Evolutionary conservation across 1,139 yeast species (phyloP), one percentile per base, ranked within the genome.

Genomic region (Kodamaea sp.): DNA sequence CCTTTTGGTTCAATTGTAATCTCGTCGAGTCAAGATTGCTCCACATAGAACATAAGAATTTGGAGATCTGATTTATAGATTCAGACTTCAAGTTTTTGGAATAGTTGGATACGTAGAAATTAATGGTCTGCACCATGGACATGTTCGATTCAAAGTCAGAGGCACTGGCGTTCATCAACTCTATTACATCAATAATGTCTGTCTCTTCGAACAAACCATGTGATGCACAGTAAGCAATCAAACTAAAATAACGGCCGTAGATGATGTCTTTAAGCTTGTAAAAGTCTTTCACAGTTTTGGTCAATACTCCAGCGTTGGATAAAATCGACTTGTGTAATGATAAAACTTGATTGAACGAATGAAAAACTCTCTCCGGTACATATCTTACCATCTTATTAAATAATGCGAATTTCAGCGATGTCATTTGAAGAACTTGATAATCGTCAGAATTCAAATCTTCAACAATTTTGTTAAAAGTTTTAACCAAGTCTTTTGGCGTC

Each of bases 1-100:
- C 70, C 37, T 80, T 74, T 46, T 87, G 94, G 36, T 75, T 75
- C 35, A 87, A 66, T 29, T 81, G 76, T 28, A 88, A 63, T 37
- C 95, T 66, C 8, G 80, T 81, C 1, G 75, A 69, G n/a, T 69
- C 68, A 15, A 87, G 51, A 16, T 70, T 71, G 5, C 61, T 61
- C 94, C 95, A 86, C 14, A 83, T 63, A 0, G 56, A 55, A 2
- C 57, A 48, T 22, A 75, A 43, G 18, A 71, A 59, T 3, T 56
- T 55, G 7, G 65, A 53, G 27, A 73, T 44, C 11, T 41, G 31
- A 18, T 39, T 31, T 16, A 40, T n/a, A 4, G 38, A 28, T 5
- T 37, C 36, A 0, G 46, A 43, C n/a, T 41, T 26, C 13, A 39
- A 28, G 7, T 42, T 35, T 2, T 41, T 10, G 9, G 47, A 53